Conservation (phyloP, 148 eudicot genomes). For the Spergularia marina region DNA sequence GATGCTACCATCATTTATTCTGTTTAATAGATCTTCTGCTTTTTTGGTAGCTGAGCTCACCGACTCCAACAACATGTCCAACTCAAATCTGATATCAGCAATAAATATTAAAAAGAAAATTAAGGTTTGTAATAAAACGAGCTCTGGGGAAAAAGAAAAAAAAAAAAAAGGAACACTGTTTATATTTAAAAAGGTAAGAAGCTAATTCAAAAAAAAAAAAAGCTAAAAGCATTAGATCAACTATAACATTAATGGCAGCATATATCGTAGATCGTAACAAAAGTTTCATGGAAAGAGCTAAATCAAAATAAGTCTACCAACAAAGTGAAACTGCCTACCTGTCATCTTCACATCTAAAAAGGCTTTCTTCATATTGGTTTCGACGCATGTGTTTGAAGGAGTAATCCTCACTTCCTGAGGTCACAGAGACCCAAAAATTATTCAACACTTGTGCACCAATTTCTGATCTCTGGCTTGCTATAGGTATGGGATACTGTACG, state of each 20-base stretch:
- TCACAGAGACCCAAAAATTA: conserved; percentile 98
- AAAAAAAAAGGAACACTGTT: neutral
- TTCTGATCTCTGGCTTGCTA: conserved; percentile 89
- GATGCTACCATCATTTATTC: conserved; percentile 45
- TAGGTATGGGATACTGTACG: conserved; percentile 82
- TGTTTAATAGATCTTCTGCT: conserved; percentile 72
- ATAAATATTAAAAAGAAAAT: neutral
- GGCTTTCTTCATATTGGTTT: conserved; percentile 98
- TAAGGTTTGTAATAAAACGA: neutral
- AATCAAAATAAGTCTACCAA: neutral
- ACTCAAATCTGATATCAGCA: conserved; percentile 74
- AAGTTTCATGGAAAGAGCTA: neutral
- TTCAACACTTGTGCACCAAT: conserved; percentile 84
- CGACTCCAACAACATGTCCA: conserved; percentile 94
- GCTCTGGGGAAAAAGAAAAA: neutral
- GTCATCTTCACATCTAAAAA: conserved; percentile 99
- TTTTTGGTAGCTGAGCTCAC: conserved; percentile 79
- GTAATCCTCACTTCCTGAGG: conserved; percentile 98
- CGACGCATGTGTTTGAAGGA: conserved; percentile 99
- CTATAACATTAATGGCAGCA: neutral
- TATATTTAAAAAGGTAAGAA: neutral
- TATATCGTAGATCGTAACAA: neutral
- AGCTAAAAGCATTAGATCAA: neutral
- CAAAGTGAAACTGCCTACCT: conserved; percentile 42
- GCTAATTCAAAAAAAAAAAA: neutral